phyloP scores from a whole-genome alignment of 2,329 filamentous ascomycete species.

The Paracorniculantispora psalliotae region DNA sequence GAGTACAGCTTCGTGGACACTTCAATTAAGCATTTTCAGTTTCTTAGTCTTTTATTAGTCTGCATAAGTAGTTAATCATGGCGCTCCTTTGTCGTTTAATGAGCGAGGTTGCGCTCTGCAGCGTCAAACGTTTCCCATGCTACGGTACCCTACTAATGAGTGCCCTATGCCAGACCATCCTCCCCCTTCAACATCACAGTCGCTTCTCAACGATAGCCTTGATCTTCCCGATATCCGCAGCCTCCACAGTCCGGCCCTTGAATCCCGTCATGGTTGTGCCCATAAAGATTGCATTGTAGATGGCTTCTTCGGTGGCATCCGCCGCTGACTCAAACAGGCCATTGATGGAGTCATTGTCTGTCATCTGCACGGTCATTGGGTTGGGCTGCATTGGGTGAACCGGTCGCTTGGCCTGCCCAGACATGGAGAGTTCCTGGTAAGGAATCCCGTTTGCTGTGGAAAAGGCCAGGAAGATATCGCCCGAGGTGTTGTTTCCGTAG shows the following conservation, averaged over 20 bases:
- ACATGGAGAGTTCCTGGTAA: constrained; percentile 26
- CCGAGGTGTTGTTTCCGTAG: constrained; percentile 56
- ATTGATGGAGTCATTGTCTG: constrained; percentile 57
- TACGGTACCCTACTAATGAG: background rate
- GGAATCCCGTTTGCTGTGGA: constrained; percentile 53
- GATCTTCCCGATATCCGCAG: constrained; percentile 41
- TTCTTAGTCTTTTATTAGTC: background rate
- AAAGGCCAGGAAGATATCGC: constrained; percentile 64
- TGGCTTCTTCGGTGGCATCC: constrained; percentile 60
- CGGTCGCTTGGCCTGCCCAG: constrained; percentile 33
- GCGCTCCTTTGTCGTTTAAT: background rate
- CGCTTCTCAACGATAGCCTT: constrained; percentile 41
- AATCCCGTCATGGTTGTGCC: constrained; percentile 55
- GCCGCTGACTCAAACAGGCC: constrained; percentile 56
- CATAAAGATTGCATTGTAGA: constrained; percentile 59
- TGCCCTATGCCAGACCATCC: no score
- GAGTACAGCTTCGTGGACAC: background rate
- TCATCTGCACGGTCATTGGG: constrained; percentile 22
- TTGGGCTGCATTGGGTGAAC: constrained; percentile 38
- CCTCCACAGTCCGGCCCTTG: constrained; percentile 44
- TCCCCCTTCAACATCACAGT: background rate
- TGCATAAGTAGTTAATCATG: background rate
- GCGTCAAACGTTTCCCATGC: background rate
- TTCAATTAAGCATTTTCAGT: background rate
- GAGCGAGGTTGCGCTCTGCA: background rate